These are phyloP conservation scores for Ceratocystis smalleyi DNA, from an alignment of 2,329 filamentous ascomycete genomes.

Conservation along the genomic window DNA sequence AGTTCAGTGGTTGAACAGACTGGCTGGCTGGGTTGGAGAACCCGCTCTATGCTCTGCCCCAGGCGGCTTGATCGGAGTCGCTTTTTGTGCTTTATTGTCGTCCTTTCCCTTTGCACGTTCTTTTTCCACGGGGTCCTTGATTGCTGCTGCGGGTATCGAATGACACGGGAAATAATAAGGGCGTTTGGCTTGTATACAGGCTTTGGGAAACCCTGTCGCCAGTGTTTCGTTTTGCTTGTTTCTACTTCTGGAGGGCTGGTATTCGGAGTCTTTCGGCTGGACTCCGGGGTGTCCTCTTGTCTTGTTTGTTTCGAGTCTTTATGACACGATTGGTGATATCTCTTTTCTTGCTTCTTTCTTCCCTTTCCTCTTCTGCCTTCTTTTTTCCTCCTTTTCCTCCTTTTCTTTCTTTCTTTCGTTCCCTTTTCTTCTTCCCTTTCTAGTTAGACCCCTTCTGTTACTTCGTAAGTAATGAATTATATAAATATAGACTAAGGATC, in stretches of 20 bases:
- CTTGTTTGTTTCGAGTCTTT: background rate
- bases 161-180: background rate
- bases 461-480: slow-evolving; percentile 15
- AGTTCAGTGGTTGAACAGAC: background rate
- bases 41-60: too few species aligned
- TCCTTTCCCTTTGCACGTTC: background rate
- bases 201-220: background rate
- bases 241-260: background rate
- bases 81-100: background rate
- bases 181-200: background rate
- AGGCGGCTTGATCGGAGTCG: background rate
- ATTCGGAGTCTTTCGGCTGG: background rate
- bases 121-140: background rate
- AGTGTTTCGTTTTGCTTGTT: background rate
- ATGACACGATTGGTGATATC: background rate
- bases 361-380: slow-evolving; percentile 3
- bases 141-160: background rate
- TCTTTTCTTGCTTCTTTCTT: slow-evolving; percentile 4
- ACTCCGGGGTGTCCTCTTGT: background rate
- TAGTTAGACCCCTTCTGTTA: slow-evolving; percentile 13
- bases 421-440: slow-evolving; percentile 8
- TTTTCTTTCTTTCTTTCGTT: background rate
- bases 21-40: background rate
- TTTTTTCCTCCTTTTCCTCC: slow-evolving; percentile 1
- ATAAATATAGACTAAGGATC: slow-evolving; percentile 2